Percentiles rank a stretch among this genome's conserved stretches.
These are phyloP conservation scores for Globisporangium yorkense DNA, from an alignment of 352 stramenopile genomes.

Conservation along the genomic window DNA sequence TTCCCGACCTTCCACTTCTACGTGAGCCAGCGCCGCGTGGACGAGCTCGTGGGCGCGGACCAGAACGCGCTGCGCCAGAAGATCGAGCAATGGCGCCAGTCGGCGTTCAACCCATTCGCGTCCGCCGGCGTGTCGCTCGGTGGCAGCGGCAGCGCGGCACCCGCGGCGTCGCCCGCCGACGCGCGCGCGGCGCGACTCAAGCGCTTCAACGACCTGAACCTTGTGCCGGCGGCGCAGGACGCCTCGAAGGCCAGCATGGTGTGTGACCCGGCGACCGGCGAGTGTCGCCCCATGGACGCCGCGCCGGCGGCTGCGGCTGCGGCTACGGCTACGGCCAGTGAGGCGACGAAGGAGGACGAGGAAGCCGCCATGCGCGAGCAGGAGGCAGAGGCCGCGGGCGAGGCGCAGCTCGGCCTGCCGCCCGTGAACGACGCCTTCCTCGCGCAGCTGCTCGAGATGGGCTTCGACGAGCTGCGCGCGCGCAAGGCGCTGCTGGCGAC, in stretches of 20 bases:
- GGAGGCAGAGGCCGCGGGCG: slow-evolving; percentile 12
- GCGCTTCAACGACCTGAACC: slow-evolving; percentile 58
- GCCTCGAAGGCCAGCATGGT: slow-evolving; percentile 47
- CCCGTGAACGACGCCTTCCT: slow-evolving; percentile 71
- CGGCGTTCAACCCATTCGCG: slow-evolving; percentile 82
- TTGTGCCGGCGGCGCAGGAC: slow-evolving; percentile 20
- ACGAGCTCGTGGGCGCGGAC: slow-evolving; percentile 84
- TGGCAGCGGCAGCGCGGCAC: slow-evolving; percentile 8
- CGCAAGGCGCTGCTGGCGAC: slow-evolving; percentile 83
- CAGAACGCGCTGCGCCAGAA: slow-evolving; percentile 76
- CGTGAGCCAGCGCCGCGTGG: slow-evolving; percentile 81
- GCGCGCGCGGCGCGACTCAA: slow-evolving; percentile 77
- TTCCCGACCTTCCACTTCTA: slow-evolving; percentile 93
- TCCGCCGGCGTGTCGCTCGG: slow-evolving; percentile 65
- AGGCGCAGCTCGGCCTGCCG: slow-evolving; percentile 27
- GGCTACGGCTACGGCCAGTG: neutral
- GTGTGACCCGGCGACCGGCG: slow-evolving; percentile 56
- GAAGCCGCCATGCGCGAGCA: slow-evolving; percentile 12
- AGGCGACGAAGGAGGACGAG: slow-evolving; percentile 12
- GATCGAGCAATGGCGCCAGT: slow-evolving; percentile 86
- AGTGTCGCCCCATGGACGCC: slow-evolving; percentile 32
- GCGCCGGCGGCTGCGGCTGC: neutral
- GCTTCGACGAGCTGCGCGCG: slow-evolving; percentile 71
- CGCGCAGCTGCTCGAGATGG: slow-evolving; percentile 76
- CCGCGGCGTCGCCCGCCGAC: slow-evolving; percentile 22